phyloP scores from a whole-genome alignment of 768 basidiomycete species.

The Rhizopogon roseolus region DNA sequence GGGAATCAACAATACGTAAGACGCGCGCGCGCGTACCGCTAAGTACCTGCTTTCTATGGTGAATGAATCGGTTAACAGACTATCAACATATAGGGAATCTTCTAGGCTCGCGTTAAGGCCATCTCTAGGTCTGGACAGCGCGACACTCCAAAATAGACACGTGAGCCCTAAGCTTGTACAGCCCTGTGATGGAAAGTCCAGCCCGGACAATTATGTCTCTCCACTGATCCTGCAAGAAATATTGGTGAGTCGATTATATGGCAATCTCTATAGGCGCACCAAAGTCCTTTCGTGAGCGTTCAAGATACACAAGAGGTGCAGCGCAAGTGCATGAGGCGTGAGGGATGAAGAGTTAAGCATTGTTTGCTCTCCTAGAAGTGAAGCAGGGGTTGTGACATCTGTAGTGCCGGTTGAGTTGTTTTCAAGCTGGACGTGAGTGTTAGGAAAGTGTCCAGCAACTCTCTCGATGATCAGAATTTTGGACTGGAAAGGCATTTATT shows the following conservation, averaged over 20 bases:
- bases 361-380: background rate
- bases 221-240: slow-evolving; percentile 1
- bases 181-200: background rate
- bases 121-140: background rate
- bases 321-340: background rate
- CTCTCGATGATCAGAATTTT: slow-evolving; percentile 3
- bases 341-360: background rate
- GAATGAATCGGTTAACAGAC: too few species aligned
- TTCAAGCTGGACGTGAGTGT: background rate
- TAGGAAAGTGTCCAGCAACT: background rate
- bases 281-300: slow-evolving; percentile 1
- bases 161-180: slow-evolving; percentile 1
- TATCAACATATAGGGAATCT: too few species aligned
- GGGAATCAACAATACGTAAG: too few species aligned
- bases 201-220: background rate
- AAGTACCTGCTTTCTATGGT: too few species aligned
- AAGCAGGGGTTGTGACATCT: background rate
- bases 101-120: too few species aligned
- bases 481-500: background rate
- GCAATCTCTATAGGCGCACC: background rate
- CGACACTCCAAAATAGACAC: slow-evolving; percentile 2
- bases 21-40: too few species aligned
- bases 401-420: background rate
- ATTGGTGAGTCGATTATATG: background rate
- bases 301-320: slow-evolving; percentile 1